These are phyloP conservation scores for Tetratostichococcus sp. DNA, from an alignment of 139 green algal species.

Conservation along the genomic window DNA sequence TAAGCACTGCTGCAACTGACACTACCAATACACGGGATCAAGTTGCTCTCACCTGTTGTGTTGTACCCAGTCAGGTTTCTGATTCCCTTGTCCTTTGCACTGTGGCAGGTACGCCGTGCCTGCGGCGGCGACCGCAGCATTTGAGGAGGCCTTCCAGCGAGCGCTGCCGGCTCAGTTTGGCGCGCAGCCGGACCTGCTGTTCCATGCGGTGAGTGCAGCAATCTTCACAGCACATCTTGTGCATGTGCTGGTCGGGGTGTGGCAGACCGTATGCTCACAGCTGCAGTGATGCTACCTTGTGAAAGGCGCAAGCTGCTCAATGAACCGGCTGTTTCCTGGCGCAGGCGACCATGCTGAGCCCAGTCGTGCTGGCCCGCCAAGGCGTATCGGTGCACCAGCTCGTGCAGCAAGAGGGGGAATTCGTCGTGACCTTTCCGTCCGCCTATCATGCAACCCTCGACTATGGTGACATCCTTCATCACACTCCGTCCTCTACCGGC, in stretches of 20 bases:
- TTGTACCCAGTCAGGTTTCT: too few species aligned
- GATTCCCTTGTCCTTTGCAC: background rate
- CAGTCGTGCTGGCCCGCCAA: conserved; percentile 28
- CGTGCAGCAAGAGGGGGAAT: conserved; percentile 58
- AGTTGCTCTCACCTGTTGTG: conserved; percentile 1
- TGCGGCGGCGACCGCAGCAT: conserved; percentile 40
- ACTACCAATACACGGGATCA: too few species aligned
- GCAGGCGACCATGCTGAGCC: conserved; percentile 60
- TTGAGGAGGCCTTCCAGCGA: conserved; percentile 67
- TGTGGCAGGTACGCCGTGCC: conserved; percentile 79
- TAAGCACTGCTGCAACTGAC: conserved; percentile 2
- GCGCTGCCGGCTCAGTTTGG: conserved; percentile 70
- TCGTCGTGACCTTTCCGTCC: conserved; percentile 80
- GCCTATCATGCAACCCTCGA: conserved; percentile 72
- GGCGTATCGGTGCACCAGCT: conserved; percentile 48
- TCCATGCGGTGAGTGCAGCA: conserved; percentile 56
- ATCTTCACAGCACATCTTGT: background rate
- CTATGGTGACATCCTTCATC: conserved; percentile 12
- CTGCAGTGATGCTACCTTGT: background rate
- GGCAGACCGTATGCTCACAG: too few species aligned
- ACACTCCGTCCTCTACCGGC: background rate
- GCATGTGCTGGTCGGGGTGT: too few species aligned
- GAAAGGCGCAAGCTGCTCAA: too few species aligned
- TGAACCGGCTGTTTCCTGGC: background rate
- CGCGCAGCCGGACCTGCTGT: conserved; percentile 70